Percentiles rank a stretch among this genome's conserved stretches.
phyloP scores from a whole-genome alignment of 108 stramenopile species.

The Skeletonema marinoi region DNA sequence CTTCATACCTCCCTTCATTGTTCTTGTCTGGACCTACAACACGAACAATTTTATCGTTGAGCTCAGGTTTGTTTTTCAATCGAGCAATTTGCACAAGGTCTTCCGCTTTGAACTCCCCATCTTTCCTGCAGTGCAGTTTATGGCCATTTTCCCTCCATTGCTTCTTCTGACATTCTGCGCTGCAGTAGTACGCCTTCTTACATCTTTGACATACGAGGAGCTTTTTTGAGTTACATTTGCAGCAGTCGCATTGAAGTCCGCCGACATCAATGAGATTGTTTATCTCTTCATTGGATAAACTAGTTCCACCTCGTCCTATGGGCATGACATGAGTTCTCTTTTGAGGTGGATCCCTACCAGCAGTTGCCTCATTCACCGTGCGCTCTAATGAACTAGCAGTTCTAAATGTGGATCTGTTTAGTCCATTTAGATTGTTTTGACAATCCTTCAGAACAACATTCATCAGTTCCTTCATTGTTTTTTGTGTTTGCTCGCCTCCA shows the following conservation, averaged over 20 bases:
- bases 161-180: slow-evolving; percentile 23
- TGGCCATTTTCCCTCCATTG: slow-evolving; percentile 25
- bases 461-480: too few relatives aligned
- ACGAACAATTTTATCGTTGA: slow-evolving; percentile 16
- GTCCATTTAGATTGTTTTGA: too few relatives aligned
- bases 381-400: too few relatives aligned
- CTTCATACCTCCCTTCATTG: slow-evolving; percentile 15
- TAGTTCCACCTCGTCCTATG: slow-evolving; percentile 23
- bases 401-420: too few relatives aligned
- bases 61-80: slow-evolving; percentile 26
- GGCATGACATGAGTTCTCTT: slow-evolving; percentile 11
- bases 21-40: slow-evolving; percentile 13
- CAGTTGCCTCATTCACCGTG: too few relatives aligned
- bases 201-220: slow-evolving; percentile 12
- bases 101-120: slow-evolving; percentile 23
- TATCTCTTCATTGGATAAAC: neutral
- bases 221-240: neutral
- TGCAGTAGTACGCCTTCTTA: slow-evolving; percentile 23
- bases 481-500: too few relatives aligned
- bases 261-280: slow-evolving; percentile 19
- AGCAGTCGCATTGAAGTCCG: slow-evolving; percentile 8
- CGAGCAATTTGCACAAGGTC: slow-evolving; percentile 29
- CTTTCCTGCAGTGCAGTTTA: slow-evolving; percentile 24
- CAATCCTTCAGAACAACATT: too few relatives aligned
- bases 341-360: too few relatives aligned